Conservation (phyloP, 805 yeast species). For the Saccharomycopsis sp. region DNA sequence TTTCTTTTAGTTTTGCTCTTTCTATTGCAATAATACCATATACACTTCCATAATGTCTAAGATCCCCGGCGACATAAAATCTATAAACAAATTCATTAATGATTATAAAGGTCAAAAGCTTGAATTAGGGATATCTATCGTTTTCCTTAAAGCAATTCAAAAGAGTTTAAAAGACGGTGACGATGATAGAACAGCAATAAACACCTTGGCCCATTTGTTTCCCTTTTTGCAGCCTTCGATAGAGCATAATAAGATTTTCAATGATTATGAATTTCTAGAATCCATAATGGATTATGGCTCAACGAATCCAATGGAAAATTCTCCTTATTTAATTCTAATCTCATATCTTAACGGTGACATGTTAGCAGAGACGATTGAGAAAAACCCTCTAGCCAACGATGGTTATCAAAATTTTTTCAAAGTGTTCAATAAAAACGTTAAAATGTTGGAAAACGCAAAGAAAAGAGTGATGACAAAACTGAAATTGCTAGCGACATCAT, state of each 20-base stretch:
- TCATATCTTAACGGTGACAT: constrained; percentile 9
- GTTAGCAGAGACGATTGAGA: neutral
- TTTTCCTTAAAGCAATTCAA: neutral
- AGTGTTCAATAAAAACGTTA: constrained; percentile 6
- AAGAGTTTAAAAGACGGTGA: neutral
- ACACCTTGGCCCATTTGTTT: neutral
- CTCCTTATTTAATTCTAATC: constrained; percentile 9
- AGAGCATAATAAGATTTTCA: neutral
- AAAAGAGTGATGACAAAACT: neutral
- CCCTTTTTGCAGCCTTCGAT: neutral
- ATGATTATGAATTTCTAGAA: neutral
- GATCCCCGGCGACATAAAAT: no score
- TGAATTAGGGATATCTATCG: no score
- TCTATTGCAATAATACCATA: no score
- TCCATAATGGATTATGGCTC: neutral
- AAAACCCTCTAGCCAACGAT: constrained; percentile 2
- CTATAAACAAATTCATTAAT: no score
- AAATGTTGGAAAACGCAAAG: constrained; percentile 11
- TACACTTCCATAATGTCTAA: no score
- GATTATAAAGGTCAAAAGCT: no score
- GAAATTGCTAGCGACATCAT: neutral
- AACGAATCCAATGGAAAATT: constrained; percentile 8
- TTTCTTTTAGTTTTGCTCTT: no score
- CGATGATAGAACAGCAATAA: neutral
- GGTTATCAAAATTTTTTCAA: constrained; percentile 1